These are phyloP conservation scores for Chlamydomonas applanata DNA, from an alignment of 139 green algal species.

Conservation along the genomic window DNA sequence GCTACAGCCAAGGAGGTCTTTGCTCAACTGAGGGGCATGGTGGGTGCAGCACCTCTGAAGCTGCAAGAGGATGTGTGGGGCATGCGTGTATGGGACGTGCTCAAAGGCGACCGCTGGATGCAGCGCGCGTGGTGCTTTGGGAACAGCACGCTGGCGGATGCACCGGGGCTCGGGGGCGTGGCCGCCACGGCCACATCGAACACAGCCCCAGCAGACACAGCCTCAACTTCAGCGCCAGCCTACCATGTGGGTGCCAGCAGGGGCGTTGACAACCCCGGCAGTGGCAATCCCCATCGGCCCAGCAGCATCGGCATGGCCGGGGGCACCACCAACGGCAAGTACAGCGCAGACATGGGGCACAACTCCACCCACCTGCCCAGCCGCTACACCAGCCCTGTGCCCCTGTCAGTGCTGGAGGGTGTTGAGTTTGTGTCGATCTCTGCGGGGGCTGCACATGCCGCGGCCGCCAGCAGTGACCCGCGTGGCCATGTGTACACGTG, in stretches of 20 bases:
- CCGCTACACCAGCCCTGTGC: conserved; percentile 27
- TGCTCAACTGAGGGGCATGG: conserved; percentile 14
- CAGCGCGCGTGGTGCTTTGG: conserved; percentile 37
- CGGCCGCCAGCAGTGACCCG: neutral
- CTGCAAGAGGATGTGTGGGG: conserved; percentile 23
- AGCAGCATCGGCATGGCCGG: neutral
- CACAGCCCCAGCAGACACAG: too few relatives aligned
- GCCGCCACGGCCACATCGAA: neutral
- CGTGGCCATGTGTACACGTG: conserved; percentile 23
- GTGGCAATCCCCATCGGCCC: neutral
- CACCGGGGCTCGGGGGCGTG: neutral
- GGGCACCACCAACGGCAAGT: neutral
- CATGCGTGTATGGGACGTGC: conserved; percentile 24
- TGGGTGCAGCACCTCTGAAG: conserved; percentile 8
- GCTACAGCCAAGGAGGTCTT: conserved; percentile 12
- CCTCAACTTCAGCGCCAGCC: too few relatives aligned
- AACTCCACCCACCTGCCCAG: neutral
- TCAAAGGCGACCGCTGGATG: conserved; percentile 14
- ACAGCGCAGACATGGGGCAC: too few relatives aligned
- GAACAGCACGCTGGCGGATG: conserved; percentile 1
- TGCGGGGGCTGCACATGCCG: conserved; percentile 24
- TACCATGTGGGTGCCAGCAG: too few relatives aligned
- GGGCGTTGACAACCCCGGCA: neutral
- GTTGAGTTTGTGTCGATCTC: conserved; percentile 15
- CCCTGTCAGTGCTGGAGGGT: conserved; percentile 31